Evolutionary conservation across 139 green algal genomes (phyloP).

Genomic region (Closterium sp.): DNA sequence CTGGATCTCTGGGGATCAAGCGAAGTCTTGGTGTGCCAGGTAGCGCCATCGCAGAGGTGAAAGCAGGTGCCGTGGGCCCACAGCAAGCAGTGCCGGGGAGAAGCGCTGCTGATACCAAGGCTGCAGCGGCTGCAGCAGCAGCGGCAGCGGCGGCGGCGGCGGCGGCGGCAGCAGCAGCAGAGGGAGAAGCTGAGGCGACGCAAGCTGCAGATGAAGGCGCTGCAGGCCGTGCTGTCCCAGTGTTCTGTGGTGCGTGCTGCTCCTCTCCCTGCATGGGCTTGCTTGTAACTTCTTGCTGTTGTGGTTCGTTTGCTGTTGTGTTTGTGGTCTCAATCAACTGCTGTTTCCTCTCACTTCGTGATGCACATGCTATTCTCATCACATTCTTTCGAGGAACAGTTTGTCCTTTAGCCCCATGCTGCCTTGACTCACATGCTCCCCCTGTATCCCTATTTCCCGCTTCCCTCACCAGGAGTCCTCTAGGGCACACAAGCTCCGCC

Average conservation of each 20-base stretch:
- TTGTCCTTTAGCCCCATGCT: background rate
- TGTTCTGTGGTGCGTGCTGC: background rate
- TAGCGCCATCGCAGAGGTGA: background rate
- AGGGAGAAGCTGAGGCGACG: background rate
- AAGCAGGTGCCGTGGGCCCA: background rate
- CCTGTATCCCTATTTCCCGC: background rate
- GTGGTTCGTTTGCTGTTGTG: background rate
- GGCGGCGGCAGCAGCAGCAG: background rate
- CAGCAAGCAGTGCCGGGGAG: background rate
- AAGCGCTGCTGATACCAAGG: background rate
- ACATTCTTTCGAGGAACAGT: background rate
- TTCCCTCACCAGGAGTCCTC: background rate
- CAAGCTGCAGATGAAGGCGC: background rate
- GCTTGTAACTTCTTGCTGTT: background rate
- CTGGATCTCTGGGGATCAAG: background rate
- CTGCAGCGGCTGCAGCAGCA: background rate
- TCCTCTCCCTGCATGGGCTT: background rate
- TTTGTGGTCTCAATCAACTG: background rate
- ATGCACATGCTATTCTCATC: background rate
- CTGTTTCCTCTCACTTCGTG: background rate
- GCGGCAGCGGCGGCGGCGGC: no score
- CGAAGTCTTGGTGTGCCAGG: background rate
- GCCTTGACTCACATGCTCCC: background rate
- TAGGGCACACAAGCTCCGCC: background rate
- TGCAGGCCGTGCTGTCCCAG: background rate